These are phyloP conservation scores for Orbilia ellipsospora DNA, from an alignment of 2,329 filamentous ascomycete genomes.

Conservation along the genomic window DNA sequence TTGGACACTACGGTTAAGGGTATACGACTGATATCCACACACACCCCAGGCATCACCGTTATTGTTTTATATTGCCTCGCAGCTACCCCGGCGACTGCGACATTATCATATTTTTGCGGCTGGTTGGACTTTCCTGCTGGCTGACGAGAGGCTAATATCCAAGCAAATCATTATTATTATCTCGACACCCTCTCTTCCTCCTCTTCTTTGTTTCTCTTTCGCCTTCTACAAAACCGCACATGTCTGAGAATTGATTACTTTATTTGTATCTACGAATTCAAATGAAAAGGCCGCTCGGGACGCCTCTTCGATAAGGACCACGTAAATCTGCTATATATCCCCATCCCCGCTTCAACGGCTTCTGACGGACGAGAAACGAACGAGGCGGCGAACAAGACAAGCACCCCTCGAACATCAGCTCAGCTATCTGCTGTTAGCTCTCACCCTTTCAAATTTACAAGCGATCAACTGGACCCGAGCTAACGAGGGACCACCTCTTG, in stretches of 20 bases:
- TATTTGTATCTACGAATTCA: slow-evolving; percentile 3
- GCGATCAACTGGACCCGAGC: too few species aligned
- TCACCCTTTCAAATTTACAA: too few species aligned
- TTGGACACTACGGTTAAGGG: too few species aligned
- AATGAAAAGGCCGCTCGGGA: not conserved
- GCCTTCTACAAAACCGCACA: slow-evolving; percentile 1
- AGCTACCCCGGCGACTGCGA: too few species aligned
- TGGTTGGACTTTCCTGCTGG: slow-evolving; percentile 10
- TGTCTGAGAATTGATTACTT: slow-evolving; percentile 7
- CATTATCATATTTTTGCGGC: slow-evolving; percentile 23
- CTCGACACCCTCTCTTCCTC: slow-evolving; percentile 8
- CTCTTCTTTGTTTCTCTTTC: not conserved
- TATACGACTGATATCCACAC: too few species aligned
- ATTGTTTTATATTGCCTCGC: slow-evolving; percentile 8
- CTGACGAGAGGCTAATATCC: slow-evolving; percentile 22
- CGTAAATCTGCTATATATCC: too few species aligned
- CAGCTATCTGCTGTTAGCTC: not conserved
- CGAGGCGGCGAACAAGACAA: slow-evolving; percentile 28
- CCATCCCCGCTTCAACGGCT: too few species aligned
- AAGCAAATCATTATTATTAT: slow-evolving; percentile 9
- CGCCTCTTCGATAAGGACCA: not conserved
- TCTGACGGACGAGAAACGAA: slow-evolving; percentile 3
- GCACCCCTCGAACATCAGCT: not conserved
- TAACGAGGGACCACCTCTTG: not conserved
- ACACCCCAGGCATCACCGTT: too few species aligned